These are phyloP conservation scores for Thermochaetoides dissita DNA, from an alignment of 2,329 filamentous ascomycete species.

Conservation along the genomic window DNA sequence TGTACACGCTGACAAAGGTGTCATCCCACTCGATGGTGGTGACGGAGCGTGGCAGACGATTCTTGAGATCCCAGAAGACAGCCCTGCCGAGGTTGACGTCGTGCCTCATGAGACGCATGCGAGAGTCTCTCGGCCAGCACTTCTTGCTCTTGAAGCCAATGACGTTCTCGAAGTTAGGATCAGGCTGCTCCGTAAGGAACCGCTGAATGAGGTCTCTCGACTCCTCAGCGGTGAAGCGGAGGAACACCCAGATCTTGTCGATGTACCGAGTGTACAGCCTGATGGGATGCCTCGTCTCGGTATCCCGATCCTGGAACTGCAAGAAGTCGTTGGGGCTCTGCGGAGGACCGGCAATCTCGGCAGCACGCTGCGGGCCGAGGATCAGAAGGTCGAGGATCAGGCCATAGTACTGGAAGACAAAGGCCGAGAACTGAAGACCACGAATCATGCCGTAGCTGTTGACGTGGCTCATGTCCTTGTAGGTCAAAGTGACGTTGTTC, in stretches of 20 bases:
- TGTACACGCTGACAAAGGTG: slow-evolving; percentile 96
- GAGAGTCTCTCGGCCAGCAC: slow-evolving; percentile 94
- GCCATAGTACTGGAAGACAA: slow-evolving; percentile 98
- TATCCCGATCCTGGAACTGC: slow-evolving; percentile 86
- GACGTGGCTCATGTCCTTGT: slow-evolving; percentile 99
- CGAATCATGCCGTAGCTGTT: slow-evolving; percentile 98
- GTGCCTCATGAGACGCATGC: slow-evolving; percentile 97
- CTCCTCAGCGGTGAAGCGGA: slow-evolving; percentile 85
- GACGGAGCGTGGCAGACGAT: slow-evolving; percentile 80
- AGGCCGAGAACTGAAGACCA: slow-evolving; percentile 92
- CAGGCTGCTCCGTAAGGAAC: slow-evolving; percentile 93
- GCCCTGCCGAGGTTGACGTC: slow-evolving; percentile 95
- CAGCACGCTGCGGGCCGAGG: slow-evolving; percentile 87
- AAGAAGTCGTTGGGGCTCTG: slow-evolving; percentile 93
- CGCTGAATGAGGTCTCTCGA: slow-evolving; percentile 92
- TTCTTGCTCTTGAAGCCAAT: slow-evolving; percentile 99
- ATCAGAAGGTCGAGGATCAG: slow-evolving; percentile 86
- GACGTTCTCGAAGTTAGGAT: slow-evolving; percentile 98
- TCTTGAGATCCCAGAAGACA: slow-evolving; percentile 98
- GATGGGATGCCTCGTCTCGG: slow-evolving; percentile 87
- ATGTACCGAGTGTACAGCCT: slow-evolving; percentile 96
- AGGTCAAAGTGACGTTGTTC: slow-evolving; percentile 97
- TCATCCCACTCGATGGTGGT: slow-evolving; percentile 99
- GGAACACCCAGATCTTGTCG: slow-evolving; percentile 96
- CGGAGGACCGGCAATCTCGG: slow-evolving; percentile 88